Percentiles rank a stretch among this genome's conserved stretches.
phyloP scores from a whole-genome alignment of 2,329 filamentous ascomycete species.

The Passalora sequoiae region DNA sequence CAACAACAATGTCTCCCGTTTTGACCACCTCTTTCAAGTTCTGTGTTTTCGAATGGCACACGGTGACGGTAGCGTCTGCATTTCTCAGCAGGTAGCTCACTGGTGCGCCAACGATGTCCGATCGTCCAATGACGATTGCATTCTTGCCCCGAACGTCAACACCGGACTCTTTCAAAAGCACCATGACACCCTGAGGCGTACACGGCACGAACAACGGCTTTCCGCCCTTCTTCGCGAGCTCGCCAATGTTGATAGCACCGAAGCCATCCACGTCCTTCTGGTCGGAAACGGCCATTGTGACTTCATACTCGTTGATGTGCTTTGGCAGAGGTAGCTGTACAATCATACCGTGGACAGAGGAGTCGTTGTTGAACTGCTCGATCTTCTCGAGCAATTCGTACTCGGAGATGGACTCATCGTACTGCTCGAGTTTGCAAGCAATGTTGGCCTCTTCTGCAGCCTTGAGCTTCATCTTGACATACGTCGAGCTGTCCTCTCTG shows the following conservation, averaged over 20 bases:
- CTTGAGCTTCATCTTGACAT: conserved; percentile 97
- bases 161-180: conserved; percentile 75
- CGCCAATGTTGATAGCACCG: conserved; percentile 87
- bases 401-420: conserved; percentile 75
- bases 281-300: conserved; percentile 85
- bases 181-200: conserved; percentile 97
- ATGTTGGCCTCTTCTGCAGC: conserved; percentile 94
- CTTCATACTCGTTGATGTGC: conserved; percentile 80
- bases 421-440: conserved; percentile 76
- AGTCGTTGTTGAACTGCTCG: conserved; percentile 76
- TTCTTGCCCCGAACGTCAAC: conserved; percentile 83
- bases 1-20: conserved; percentile 81
- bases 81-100: conserved; percentile 94
- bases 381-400: conserved; percentile 81
- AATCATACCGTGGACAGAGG: conserved; percentile 80
- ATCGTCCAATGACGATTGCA: conserved; percentile 88
- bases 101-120: conserved; percentile 95
- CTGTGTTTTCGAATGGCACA: conserved; percentile 86
- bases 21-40: conserved; percentile 70
- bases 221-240: conserved; percentile 91
- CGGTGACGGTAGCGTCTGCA: conserved; percentile 91
- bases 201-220: conserved; percentile 86
- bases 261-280: conserved; percentile 99
- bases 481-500: conserved; percentile 83
- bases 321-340: conserved; percentile 88